These are phyloP conservation scores for Cotoneaster glaucophyllus DNA, from an alignment of 306 rosid genomes.

Conservation along the genomic window DNA sequence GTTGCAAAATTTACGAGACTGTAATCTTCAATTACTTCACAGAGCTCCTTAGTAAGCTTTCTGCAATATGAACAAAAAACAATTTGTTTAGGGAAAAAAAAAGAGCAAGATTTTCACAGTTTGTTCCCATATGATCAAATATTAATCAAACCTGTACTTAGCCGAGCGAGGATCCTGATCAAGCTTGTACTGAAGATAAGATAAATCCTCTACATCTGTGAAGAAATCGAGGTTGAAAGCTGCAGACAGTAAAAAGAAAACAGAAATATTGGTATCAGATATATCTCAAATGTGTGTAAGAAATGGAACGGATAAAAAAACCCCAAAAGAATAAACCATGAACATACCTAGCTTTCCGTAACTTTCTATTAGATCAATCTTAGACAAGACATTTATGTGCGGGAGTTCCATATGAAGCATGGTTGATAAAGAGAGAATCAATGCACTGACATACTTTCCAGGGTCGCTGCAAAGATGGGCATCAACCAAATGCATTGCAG, in stretches of 20 bases:
- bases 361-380: conserved; percentile 87
- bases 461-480: conserved; percentile 97
- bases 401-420: conserved; percentile 95
- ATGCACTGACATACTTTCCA: conserved; percentile 82
- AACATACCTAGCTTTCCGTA: conserved; percentile 78
- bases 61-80: conserved; percentile 41
- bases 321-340: conserved; percentile 1
- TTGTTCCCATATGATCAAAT: not conserved
- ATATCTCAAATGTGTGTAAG: not conserved
- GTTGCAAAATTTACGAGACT: conserved; percentile 76
- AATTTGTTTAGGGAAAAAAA: not conserved
- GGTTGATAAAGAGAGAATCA: conserved; percentile 82
- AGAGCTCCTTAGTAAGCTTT: conserved; percentile 90
- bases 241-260: conserved; percentile 28
- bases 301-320: not conserved
- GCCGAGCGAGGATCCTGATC: conserved; percentile 82
- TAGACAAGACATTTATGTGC: conserved; percentile 78
- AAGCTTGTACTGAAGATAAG: conserved; percentile 69
- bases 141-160: conserved; percentile 64
- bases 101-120: not conserved
- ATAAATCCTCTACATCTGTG: conserved; percentile 87
- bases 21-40: conserved; percentile 72
- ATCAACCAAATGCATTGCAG: conserved; percentile 89
- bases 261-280: not conserved
- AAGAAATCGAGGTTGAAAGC: conserved; percentile 90